Evolutionary conservation across 129 eudicot species (phyloP).

Genomic region (Calendula officinalis): DNA sequence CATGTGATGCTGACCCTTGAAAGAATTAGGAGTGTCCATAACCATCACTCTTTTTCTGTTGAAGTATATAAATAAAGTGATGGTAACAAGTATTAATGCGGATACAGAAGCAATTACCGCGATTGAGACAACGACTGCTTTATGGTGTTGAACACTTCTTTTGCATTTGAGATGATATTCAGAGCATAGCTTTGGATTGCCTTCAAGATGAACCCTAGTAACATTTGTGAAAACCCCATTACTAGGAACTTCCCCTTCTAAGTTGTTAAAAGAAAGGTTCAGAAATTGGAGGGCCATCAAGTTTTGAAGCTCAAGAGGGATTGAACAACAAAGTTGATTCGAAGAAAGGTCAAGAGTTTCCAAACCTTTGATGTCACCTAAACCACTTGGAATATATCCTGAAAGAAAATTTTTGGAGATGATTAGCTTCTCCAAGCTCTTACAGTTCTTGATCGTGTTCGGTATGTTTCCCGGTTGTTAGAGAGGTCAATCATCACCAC

Average conservation of each 20-base stretch:
- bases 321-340: conserved; percentile 55
- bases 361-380: conserved; percentile 48
- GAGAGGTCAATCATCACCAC: conserved; percentile 51
- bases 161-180: conserved; percentile 27
- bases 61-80: conserved; percentile 27
- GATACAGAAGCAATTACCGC: background rate
- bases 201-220: conserved; percentile 44
- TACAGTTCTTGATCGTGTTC: conserved; percentile 39
- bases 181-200: conserved; percentile 51
- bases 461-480: conserved; percentile 53
- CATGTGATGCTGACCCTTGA: conserved; percentile 44
- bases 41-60: conserved; percentile 15
- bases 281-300: conserved; percentile 41
- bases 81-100: conserved; percentile 12
- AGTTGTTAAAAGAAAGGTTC: conserved; percentile 61
- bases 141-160: background rate
- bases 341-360: conserved; percentile 59
- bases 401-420: conserved; percentile 41
- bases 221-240: conserved; percentile 51
- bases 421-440: conserved; percentile 47
- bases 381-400: conserved; percentile 46
- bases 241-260: conserved; percentile 56
- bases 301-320: conserved; percentile 45
- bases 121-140: background rate
- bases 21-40: conserved; percentile 14